phyloP scores from a whole-genome alignment of 495 filamentous ascomycete species.

The Neurospora intermedia region DNA sequence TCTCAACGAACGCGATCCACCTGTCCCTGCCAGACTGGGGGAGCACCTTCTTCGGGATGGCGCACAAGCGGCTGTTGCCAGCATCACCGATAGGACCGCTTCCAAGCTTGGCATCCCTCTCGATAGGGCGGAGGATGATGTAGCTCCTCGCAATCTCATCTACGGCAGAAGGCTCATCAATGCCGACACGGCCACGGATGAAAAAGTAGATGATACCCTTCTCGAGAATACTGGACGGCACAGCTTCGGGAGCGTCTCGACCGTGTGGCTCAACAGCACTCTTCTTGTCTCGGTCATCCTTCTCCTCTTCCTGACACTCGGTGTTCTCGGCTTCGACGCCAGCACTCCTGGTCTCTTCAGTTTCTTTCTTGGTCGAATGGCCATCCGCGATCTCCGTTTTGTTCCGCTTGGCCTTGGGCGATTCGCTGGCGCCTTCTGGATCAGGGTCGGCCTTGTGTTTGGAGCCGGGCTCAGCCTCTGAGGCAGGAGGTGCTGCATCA shows the following conservation, averaged over 20 bases:
- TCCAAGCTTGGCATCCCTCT: conserved; percentile 54
- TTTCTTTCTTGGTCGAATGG: conserved; percentile 1
- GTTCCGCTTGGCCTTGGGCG: conserved; percentile 9
- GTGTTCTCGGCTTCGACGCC: background rate
- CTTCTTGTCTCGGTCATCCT: background rate
- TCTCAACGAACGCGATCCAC: conserved; percentile 82
- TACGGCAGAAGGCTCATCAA: conserved; percentile 59
- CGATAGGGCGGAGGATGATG: conserved; percentile 71
- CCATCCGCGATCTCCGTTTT: conserved; percentile 3
- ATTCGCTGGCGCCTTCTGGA: background rate
- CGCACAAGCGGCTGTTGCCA: conserved; percentile 59
- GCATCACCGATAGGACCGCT: conserved; percentile 52
- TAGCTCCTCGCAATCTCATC: conserved; percentile 70
- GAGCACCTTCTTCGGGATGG: conserved; percentile 78
- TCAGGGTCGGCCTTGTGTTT: conserved; percentile 12
- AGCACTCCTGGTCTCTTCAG: background rate
- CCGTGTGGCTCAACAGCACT: conserved; percentile 14
- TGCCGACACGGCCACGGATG: conserved; percentile 63
- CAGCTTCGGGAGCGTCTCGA: conserved; percentile 5
- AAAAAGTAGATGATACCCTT: conserved; percentile 96
- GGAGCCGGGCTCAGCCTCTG: conserved; percentile 10
- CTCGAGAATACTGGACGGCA: conserved; percentile 71
- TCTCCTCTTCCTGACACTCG: background rate
- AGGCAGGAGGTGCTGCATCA: conserved; percentile 1
- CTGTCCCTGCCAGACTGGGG: conserved; percentile 60